Evolutionary conservation across 1,284 basidiomycete species (phyloP).

Genomic region (Cerioporus squamosus): DNA sequence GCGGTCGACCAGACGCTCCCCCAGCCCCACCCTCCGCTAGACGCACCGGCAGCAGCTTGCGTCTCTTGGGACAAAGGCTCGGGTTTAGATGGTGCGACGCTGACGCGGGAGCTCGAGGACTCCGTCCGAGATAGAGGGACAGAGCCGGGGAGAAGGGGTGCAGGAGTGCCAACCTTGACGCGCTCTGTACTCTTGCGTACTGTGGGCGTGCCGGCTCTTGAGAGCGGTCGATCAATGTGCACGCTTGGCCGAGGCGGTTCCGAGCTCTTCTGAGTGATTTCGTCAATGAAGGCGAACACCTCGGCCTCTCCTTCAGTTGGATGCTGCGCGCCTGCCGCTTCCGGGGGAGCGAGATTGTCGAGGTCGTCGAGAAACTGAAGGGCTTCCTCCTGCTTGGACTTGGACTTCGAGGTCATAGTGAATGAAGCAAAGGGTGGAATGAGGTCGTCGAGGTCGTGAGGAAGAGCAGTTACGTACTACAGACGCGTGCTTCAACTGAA

Average conservation of each 20-base stretch:
- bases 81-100: conserved; percentile 30
- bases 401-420: conserved; percentile 56
- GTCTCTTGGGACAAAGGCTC: conserved; percentile 27
- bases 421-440: background rate
- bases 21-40: conserved; percentile 69
- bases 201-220: conserved; percentile 72
- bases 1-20: conserved; percentile 88
- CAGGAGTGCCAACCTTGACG: conserved; percentile 64
- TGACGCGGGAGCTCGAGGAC: conserved; percentile 28
- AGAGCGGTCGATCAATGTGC: conserved; percentile 61
- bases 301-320: conserved; percentile 69
- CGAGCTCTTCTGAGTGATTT: conserved; percentile 89
- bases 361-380: conserved; percentile 90
- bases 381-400: conserved; percentile 89
- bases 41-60: conserved; percentile 32
- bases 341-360: conserved; percentile 65
- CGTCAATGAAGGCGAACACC: conserved; percentile 91
- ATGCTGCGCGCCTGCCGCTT: conserved; percentile 30
- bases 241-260: conserved; percentile 68
- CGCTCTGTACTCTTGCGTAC: conserved; percentile 79
- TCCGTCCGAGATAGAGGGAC: conserved; percentile 43
- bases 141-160: conserved; percentile 37
- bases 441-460: background rate
- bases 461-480: background rate
- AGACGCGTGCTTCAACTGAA: background rate